These are phyloP conservation scores for Cladosporium halotolerans DNA, from an alignment of 2,329 filamentous ascomycete species.

Conservation along the genomic window DNA sequence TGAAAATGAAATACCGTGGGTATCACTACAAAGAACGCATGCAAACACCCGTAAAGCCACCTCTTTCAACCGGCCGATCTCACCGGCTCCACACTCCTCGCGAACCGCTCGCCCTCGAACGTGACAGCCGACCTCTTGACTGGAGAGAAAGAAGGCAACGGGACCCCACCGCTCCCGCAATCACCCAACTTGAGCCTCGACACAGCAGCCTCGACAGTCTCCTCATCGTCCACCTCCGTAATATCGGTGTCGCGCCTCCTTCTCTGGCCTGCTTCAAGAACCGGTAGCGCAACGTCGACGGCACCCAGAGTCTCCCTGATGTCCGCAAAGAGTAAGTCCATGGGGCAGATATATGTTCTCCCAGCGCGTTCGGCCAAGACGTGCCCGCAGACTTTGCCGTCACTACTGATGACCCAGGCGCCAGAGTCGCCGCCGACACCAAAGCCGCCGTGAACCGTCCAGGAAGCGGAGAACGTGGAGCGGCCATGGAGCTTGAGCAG, in stretches of 20 bases:
- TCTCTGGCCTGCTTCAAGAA: neutral
- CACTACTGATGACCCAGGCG: slow-evolving; percentile 83
- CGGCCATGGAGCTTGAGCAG: slow-evolving; percentile 85
- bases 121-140: neutral
- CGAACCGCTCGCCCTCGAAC: neutral
- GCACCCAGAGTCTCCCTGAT: slow-evolving; percentile 74
- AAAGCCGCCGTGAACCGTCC: slow-evolving; percentile 56
- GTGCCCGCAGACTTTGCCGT: slow-evolving; percentile 76
- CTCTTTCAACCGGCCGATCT: neutral
- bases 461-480: slow-evolving; percentile 68
- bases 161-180: neutral
- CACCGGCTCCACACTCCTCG: slow-evolving; percentile 2
- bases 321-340: slow-evolving; percentile 83
- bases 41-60: too few species aligned
- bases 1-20: too few species aligned
- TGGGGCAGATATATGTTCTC: slow-evolving; percentile 87
- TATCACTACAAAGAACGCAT: too few species aligned
- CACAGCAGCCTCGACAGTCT: slow-evolving; percentile 2
- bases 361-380: slow-evolving; percentile 71
- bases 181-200: neutral
- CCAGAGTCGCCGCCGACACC: slow-evolving; percentile 80
- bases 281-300: slow-evolving; percentile 61
- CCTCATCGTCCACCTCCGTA: neutral
- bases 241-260: neutral
- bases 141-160: neutral